phyloP scores from a whole-genome alignment of 2,329 filamentous ascomycete genomes.

The Thelonectria olida region DNA sequence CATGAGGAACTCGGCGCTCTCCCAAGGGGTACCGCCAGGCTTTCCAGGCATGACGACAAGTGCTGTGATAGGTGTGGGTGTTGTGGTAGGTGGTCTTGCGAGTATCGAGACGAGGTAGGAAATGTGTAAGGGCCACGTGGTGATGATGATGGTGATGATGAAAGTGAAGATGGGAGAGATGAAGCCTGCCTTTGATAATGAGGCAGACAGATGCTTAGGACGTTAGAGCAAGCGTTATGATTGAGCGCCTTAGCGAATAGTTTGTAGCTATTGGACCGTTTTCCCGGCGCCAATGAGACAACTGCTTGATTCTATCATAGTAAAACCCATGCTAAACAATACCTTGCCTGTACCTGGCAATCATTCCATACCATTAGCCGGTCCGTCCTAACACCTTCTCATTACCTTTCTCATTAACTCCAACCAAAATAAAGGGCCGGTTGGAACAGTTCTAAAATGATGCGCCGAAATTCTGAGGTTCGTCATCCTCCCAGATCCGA shows the following conservation, averaged over 20 bases:
- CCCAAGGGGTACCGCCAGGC: slow-evolving; percentile 39
- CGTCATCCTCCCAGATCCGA: no score
- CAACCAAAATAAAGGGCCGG: slow-evolving; percentile 6
- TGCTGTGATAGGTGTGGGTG: not conserved
- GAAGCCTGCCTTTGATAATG: not conserved
- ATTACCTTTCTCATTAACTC: slow-evolving; percentile 15
- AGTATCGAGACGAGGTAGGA: not conserved
- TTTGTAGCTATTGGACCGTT: slow-evolving; percentile 8
- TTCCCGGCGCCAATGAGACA: slow-evolving; percentile 7
- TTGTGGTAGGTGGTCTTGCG: not conserved
- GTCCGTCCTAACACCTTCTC: slow-evolving; percentile 1
- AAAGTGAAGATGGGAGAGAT: not conserved
- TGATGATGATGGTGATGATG: not conserved
- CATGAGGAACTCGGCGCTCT: slow-evolving; percentile 45
- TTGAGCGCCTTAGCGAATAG: no score
- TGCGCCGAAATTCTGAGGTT: not conserved
- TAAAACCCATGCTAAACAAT: slow-evolving; percentile 9
- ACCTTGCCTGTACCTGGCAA: not conserved
- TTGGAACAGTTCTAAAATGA: not conserved
- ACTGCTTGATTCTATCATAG: slow-evolving; percentile 13
- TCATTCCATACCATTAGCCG: not conserved
- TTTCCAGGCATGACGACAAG: slow-evolving; percentile 34
- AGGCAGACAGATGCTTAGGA: no score
- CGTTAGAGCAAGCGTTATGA: no score
- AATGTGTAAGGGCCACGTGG: no score